Percentiles rank a stretch among this genome's conserved stretches.
These are phyloP conservation scores for Trichoderma koningii DNA, from an alignment of 2,329 filamentous ascomycete species.

Conservation along the genomic window DNA sequence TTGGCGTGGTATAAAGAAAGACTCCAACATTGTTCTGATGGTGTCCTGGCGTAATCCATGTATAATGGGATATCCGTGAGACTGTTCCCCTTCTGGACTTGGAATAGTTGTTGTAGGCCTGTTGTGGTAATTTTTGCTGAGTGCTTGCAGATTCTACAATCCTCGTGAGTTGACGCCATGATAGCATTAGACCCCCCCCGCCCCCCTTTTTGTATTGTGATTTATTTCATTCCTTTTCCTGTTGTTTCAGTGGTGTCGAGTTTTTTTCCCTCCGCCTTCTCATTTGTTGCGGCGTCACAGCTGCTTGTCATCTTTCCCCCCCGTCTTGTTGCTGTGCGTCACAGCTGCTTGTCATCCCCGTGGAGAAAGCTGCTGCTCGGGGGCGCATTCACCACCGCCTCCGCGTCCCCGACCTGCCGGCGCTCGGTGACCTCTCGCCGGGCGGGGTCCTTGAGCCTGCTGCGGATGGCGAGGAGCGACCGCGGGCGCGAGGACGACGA, in stretches of 20 bases:
- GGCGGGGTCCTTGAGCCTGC: conserved; percentile 64
- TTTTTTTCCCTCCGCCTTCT: not conserved
- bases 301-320: not conserved
- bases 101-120: no score
- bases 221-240: no score
- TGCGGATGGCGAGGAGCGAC: conserved; percentile 49
- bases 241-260: no score
- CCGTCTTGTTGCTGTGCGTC: conserved; percentile 20
- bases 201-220: not conserved
- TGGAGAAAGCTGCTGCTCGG: conserved; percentile 38
- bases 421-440: conserved; percentile 76
- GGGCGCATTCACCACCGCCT: conserved; percentile 67
- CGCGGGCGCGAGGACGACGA: no score
- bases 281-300: not conserved
- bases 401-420: conserved; percentile 87
- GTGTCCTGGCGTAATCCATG: conserved; percentile 21
- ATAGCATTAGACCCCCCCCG: not conserved
- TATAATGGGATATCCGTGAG: no score
- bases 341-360: conserved; percentile 43
- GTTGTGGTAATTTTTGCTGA: not conserved
- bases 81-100: no score
- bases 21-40: conserved; percentile 1
- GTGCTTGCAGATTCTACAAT: conserved; percentile 4
- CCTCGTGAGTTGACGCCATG: not conserved
- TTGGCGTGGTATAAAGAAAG: not conserved